phyloP scores from a whole-genome alignment of 1,284 basidiomycete genomes.

The Microbotryum violaceum region DNA sequence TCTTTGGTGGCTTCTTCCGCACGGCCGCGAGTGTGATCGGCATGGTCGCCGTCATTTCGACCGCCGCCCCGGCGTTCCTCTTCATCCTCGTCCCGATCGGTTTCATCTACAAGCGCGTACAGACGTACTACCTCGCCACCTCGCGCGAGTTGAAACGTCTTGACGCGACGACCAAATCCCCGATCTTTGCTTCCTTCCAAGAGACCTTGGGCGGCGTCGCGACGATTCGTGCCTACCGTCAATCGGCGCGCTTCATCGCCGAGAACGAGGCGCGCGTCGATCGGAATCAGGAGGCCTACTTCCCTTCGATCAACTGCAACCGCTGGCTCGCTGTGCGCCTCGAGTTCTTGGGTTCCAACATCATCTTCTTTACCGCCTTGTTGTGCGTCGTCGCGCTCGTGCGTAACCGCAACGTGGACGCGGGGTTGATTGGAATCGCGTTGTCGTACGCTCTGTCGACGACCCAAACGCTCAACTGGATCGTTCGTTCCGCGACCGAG shows the following conservation, averaged over 20 bases:
- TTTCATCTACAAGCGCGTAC: constrained; percentile 48
- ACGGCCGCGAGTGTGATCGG: constrained; percentile 54
- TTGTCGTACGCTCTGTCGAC: constrained; percentile 72
- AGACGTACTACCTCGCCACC: constrained; percentile 84
- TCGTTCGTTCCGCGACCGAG: constrained; percentile 70
- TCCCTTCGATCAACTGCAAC: constrained; percentile 53
- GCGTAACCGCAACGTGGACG: constrained; percentile 60
- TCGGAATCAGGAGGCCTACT: constrained; percentile 64
- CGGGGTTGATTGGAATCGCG: constrained; percentile 84
- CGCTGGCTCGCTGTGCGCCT: constrained; percentile 65
- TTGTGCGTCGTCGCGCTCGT: constrained; percentile 64
- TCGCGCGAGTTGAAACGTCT: constrained; percentile 63
- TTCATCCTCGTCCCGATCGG: constrained; percentile 24
- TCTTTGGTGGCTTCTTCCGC: constrained; percentile 59
- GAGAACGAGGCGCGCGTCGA: constrained; percentile 74
- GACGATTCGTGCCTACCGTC: constrained; percentile 64
- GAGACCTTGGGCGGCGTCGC: constrained; percentile 77
- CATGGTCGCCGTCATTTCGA: constrained; percentile 72
- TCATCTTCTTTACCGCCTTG: constrained; percentile 66
- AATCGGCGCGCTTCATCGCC: constrained; percentile 63
- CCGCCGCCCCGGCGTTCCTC: constrained; percentile 22
- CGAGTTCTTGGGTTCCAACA: constrained; percentile 71
- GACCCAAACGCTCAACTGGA: constrained; percentile 43
- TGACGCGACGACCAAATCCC: constrained; percentile 80
- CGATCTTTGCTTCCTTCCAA: constrained; percentile 68